Percentiles rank a stretch among this genome's conserved stretches.
phyloP scores from a whole-genome alignment of 192 early-diverging fungal species.

The Kappamyces sp. region DNA sequence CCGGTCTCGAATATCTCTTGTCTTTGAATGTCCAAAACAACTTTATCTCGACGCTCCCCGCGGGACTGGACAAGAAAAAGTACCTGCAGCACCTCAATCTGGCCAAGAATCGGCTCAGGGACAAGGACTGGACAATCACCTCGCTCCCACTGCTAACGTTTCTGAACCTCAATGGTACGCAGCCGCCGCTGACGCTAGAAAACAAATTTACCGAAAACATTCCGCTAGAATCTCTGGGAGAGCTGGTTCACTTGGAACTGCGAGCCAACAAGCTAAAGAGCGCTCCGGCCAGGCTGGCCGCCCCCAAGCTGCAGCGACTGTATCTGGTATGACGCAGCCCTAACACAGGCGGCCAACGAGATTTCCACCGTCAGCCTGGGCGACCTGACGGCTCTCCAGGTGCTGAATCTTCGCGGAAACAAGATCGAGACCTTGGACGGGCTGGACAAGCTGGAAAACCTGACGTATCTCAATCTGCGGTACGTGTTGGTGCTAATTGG shows the following conservation, averaged over 20 bases:
- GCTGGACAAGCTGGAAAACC: constrained; percentile 19
- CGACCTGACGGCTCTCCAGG: constrained; percentile 32
- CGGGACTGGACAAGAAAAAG: constrained; percentile 35
- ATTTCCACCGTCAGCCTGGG: constrained; percentile 31
- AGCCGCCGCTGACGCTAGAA: constrained; percentile 27
- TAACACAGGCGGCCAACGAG: constrained; percentile 32
- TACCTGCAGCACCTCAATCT: constrained; percentile 48
- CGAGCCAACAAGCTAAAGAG: constrained; percentile 35
- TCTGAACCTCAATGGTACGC: constrained; percentile 47
- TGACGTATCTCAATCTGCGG: constrained; percentile 49
- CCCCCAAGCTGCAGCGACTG: constrained; percentile 44
- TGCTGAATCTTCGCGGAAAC: constrained; percentile 46
- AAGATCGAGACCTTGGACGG: constrained; percentile 33
- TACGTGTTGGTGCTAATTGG: constrained; percentile 3
- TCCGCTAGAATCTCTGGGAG: constrained; percentile 32
- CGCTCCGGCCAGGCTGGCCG: constrained; percentile 19
- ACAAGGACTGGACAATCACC: constrained; percentile 23
- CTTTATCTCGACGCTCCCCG: constrained; percentile 30
- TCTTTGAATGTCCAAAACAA: constrained; percentile 41
- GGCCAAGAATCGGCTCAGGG: constrained; percentile 38
- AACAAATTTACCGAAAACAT: constrained; percentile 36
- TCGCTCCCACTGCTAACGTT: constrained; percentile 39
- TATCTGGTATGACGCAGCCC: constrained; percentile 37
- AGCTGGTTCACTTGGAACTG: constrained; percentile 41
- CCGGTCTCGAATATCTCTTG: constrained; percentile 41